These are phyloP conservation scores for Aquilaria malaccensis DNA, from an alignment of 345 rosid species.

Conservation along the genomic window DNA sequence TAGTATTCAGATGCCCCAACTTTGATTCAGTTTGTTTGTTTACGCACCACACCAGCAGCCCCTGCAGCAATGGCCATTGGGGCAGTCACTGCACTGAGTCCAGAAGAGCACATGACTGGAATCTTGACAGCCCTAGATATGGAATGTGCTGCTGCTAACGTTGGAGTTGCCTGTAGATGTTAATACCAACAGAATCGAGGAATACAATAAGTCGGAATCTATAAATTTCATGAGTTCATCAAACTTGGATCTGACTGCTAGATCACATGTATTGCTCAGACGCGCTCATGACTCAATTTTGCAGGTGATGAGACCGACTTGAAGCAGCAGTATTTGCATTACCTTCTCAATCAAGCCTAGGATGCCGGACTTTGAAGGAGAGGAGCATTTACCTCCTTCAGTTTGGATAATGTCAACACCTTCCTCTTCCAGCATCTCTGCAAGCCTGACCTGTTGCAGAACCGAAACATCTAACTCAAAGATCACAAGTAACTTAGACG, in stretches of 20 bases:
- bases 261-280: too few relatives aligned
- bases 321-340: not conserved
- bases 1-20: too few relatives aligned
- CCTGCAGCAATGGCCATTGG: slow-evolving; percentile 69
- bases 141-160: slow-evolving; percentile 55
- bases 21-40: not conserved
- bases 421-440: slow-evolving; percentile 51
- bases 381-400: slow-evolving; percentile 60
- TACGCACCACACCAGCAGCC: slow-evolving; percentile 58
- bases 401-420: slow-evolving; percentile 61
- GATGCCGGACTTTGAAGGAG: slow-evolving; percentile 48
- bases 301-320: too few relatives aligned
- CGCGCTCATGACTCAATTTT: too few relatives aligned
- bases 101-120: slow-evolving; percentile 59
- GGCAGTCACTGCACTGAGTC: slow-evolving; percentile 55
- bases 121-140: slow-evolving; percentile 52
- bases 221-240: too few relatives aligned
- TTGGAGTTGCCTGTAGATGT: slow-evolving; percentile 39
- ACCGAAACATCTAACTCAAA: not conserved
- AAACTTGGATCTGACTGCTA: too few relatives aligned
- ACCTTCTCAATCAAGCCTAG: slow-evolving; percentile 65
- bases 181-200: too few relatives aligned
- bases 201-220: too few relatives aligned
- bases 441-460: slow-evolving; percentile 47
- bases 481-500: too few relatives aligned